Evolutionary conservation across 768 basidiomycete genomes (phyloP), one percentile per base, ranked within the genome.

Genomic region (Xerocomus potaroensis): DNA sequence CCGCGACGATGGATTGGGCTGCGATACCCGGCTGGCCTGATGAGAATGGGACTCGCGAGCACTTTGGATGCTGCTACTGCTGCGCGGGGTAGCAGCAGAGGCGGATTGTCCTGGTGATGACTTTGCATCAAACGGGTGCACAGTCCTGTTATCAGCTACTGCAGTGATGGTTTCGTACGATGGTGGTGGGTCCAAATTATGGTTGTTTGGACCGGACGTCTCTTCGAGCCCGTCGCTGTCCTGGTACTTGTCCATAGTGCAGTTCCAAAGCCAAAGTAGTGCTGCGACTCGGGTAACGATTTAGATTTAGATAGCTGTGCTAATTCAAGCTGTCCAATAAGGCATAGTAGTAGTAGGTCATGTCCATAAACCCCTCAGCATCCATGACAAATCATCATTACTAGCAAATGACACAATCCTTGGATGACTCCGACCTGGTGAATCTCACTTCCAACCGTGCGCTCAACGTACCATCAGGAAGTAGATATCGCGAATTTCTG

Each of bases 111-210:
- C 26, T 5, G 10, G 23, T 16, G 38, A 32, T 4, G 21, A 22
- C 22, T 63, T 65, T 30, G 51, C 47, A n/a, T 62, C 16, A 3
- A n/a, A n/a, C n/a, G n/a, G n/a, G n/a, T n/a, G 15, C 12, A 10
- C 21, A 26, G 12, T 19, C 1, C 11, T 36, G 16, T 19, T 34
- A 7, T 10, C 9, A 27, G n/a, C 34, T 39, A 4, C 45, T 15
- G 47, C 4, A 5, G 51, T 21, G 26, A 63, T 45, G 32, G 49
- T 45, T 19, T 63, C 63, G 26, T 65, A 63, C 5, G 61, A 61
- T 15, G 55, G 58, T 15, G 61, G 63, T 14, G 55, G 47, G 14
- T 63, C 63, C 19, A 9, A 18, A 1, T 18, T 26, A 29, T n/a
- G n/a, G 14, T 12, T 26, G 23, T 45, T 27, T 8, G 43, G 11